Percentiles rank a stretch among this genome's conserved stretches.
Conservation (phyloP, 495 filamentous ascomycete genomes). For the Tuber calosporum region DNA sequence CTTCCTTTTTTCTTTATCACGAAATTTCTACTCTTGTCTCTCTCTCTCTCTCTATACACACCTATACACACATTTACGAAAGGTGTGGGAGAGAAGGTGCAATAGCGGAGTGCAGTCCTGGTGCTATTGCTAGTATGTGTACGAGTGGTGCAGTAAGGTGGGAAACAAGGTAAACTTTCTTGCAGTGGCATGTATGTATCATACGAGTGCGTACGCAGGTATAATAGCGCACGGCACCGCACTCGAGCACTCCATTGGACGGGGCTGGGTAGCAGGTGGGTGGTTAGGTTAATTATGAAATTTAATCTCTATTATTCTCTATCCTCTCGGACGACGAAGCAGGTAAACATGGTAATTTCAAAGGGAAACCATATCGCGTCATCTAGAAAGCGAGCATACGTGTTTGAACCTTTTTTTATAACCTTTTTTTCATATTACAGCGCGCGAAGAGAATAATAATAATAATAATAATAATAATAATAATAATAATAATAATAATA, state of each 20-base stretch:
- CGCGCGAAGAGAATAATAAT: too few species aligned
- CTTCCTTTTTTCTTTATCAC: not conserved
- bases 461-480: too few species aligned
- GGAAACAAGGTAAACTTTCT: not conserved
- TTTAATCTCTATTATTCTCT: conserved; percentile 1
- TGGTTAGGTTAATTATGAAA: not conserved
- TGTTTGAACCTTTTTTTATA: not conserved
- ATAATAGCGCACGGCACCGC: not conserved
- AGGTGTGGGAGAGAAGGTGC: not conserved
- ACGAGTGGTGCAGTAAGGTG: not conserved
- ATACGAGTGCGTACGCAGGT: not conserved
- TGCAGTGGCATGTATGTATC: not conserved
- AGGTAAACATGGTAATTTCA: not conserved
- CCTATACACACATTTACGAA: not conserved
- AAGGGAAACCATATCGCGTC: not conserved
- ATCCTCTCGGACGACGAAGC: not conserved
- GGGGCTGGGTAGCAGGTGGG: not conserved
- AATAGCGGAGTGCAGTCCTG: not conserved
- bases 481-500: too few species aligned
- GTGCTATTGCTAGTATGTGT: not conserved
- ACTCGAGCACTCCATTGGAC: not conserved
- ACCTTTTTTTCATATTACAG: not conserved
- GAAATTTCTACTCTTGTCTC: conserved; percentile 1
- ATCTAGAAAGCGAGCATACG: not conserved
- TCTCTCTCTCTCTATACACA: not conserved